These are phyloP conservation scores for Trifolium subterraneum DNA, from an alignment of 306 rosid genomes.

Conservation along the genomic window DNA sequence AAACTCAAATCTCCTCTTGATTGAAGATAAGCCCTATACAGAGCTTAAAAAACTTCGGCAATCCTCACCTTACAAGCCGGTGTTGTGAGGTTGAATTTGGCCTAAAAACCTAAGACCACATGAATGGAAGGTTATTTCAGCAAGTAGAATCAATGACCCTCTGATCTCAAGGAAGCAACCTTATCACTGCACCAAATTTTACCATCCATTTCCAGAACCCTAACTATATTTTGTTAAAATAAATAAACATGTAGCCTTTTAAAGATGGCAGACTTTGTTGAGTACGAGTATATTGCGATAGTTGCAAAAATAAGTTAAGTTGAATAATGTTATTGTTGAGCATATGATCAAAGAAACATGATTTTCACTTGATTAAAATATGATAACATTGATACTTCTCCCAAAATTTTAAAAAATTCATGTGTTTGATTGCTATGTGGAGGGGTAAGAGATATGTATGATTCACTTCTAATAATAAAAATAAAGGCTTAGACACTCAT, in stretches of 20 bases:
- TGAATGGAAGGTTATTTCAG: conserved; percentile 7
- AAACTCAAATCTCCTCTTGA: background rate
- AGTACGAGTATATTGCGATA: background rate
- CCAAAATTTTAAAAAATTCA: conserved; percentile 12
- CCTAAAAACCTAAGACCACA: background rate
- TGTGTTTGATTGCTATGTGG: conserved; percentile 2
- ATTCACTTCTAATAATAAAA: conserved; percentile 25
- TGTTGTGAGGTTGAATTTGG: background rate
- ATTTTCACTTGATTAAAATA: conserved; percentile 19
- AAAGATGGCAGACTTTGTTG: background rate
- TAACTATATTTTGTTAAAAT: background rate
- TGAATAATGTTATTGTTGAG: conserved; percentile 13
- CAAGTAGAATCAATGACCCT: conserved; percentile 1
- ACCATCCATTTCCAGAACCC: conserved; percentile 15
- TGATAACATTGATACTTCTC: conserved; percentile 10
- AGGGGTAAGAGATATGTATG: conserved; percentile 3
- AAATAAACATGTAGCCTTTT: conserved; percentile 8
- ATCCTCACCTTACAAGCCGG: background rate
- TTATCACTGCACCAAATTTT: background rate
- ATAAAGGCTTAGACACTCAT: conserved; percentile 24
- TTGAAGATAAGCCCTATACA: background rate
- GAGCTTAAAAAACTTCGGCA: background rate
- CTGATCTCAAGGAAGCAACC: conserved; percentile 23
- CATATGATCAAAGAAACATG: background rate
- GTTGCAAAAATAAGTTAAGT: conserved; percentile 18